Evolutionary conservation across 441 rosid genomes (phyloP).

Genomic region (Mallotus japonicus): DNA sequence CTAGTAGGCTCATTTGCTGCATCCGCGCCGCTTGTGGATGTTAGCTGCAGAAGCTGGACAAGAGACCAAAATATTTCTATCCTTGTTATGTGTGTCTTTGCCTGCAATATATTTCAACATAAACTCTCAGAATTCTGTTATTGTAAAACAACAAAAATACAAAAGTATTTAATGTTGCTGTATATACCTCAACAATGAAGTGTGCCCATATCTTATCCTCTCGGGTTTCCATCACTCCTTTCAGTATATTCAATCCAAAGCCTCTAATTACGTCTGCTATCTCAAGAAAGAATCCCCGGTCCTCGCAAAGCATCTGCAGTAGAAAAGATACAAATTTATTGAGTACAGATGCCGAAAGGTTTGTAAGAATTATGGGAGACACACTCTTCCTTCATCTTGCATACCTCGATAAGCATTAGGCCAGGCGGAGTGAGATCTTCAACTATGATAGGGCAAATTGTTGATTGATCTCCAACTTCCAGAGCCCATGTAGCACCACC

Average conservation of each 20-base stretch:
- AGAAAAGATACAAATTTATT: neutral
- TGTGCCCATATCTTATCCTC: conserved; percentile 73
- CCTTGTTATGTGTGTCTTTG: conserved; percentile 59
- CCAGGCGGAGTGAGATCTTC: conserved; percentile 73
- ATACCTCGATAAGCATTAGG: conserved; percentile 86
- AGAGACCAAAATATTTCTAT: conserved; percentile 79
- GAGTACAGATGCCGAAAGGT: conserved; percentile 13
- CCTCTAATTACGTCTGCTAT: conserved; percentile 72
- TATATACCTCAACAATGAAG: conserved; percentile 74
- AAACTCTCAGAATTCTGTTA: conserved; percentile 10
- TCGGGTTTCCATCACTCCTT: conserved; percentile 75
- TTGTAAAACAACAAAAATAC: neutral
- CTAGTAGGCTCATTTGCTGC: conserved; percentile 30
- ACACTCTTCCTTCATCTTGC: neutral
- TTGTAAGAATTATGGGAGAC: neutral
- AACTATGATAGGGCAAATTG: conserved; percentile 74
- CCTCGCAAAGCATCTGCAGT: conserved; percentile 78
- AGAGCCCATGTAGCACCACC: conserved; percentile 78
- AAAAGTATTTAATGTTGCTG: neutral
- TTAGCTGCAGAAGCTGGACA: conserved; percentile 57
- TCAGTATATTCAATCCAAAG: conserved; percentile 71
- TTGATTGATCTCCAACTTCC: conserved; percentile 65
- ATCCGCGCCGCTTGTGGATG: conserved; percentile 30
- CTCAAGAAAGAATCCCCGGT: conserved; percentile 73
- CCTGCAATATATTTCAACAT: conserved; percentile 41